Evolutionary conservation across 768 basidiomycete species (phyloP).

Genomic region (Steccherinum ochraceum): DNA sequence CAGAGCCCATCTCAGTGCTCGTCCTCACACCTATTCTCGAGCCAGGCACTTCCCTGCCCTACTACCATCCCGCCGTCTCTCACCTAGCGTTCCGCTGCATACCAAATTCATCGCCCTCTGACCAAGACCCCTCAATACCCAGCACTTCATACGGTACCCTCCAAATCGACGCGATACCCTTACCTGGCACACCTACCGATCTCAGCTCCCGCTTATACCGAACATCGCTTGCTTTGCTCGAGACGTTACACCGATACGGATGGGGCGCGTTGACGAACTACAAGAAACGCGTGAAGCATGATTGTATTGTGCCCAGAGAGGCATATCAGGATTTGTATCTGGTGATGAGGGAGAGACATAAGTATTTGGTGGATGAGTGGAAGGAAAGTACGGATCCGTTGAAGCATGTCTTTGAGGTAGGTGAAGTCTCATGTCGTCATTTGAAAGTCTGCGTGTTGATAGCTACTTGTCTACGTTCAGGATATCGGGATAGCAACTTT

Average conservation of each 20-base stretch:
- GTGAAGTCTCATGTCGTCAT: conserved; percentile 10
- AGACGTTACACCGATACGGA: conserved; percentile 82
- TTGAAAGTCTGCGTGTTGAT: neutral
- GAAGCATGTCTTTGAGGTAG: conserved; percentile 89
- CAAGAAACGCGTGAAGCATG: conserved; percentile 81
- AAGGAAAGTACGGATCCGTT: conserved; percentile 77
- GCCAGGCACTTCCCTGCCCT: conserved; percentile 53
- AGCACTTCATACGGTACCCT: conserved; percentile 21
- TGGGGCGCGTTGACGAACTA: conserved; percentile 80
- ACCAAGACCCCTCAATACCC: too few species aligned
- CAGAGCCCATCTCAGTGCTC: conserved; percentile 30
- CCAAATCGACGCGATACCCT: conserved; percentile 53
- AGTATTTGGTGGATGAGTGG: conserved; percentile 70
- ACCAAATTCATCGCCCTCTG: conserved; percentile 13
- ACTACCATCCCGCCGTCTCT: conserved; percentile 81
- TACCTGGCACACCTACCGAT: conserved; percentile 40
- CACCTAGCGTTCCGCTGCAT: conserved; percentile 82
- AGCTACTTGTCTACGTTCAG: conserved; percentile 28
- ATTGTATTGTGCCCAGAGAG: conserved; percentile 69
- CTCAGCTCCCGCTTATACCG: conserved; percentile 65
- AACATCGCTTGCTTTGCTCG: conserved; percentile 74
- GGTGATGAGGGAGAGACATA: conserved; percentile 78
- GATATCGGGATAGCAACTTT: conserved; percentile 95
- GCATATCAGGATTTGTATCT: conserved; percentile 89
- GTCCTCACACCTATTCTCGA: conserved; percentile 55